phyloP scores from a whole-genome alignment of 225 moss, liverwort and hornwort species.

The Physcomitrellopsis africana region DNA sequence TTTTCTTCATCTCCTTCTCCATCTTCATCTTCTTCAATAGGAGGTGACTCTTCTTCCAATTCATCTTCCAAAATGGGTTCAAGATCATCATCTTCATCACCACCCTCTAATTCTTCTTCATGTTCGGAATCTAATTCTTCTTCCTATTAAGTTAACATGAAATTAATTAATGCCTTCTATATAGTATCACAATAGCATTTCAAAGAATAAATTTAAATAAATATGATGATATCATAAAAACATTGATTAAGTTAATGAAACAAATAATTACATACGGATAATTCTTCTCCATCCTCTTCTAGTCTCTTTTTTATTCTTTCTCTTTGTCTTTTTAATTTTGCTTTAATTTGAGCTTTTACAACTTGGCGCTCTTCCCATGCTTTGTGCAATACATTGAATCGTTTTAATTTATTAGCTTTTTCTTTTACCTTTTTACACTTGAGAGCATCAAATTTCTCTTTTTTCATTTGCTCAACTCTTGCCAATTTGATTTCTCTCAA shows the following conservation, averaged over 20 bases:
- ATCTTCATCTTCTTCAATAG: neutral
- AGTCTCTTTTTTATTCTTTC: constrained; percentile 47
- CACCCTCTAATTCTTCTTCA: accelerated
- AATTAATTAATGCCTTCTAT: neutral
- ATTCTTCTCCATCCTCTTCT: constrained; percentile 39
- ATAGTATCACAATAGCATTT: no score
- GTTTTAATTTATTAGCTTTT: constrained; percentile 37
- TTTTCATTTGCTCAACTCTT: constrained; percentile 48
- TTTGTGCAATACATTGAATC: constrained; percentile 55
- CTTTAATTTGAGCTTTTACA: constrained; percentile 23
- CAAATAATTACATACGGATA: neutral
- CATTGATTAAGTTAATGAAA: no score
- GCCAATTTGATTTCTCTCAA: constrained; percentile 52
- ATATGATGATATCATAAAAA: no score
- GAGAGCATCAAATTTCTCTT: constrained; percentile 40
- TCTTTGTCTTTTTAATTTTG: constrained; percentile 43
- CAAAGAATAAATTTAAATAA: no score
- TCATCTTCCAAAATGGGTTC: constrained; percentile 43
- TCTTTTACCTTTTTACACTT: constrained; percentile 47
- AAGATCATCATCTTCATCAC: constrained; percentile 38
- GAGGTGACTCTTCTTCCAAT: constrained; percentile 1
- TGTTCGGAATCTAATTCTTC: neutral
- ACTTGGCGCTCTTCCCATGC: constrained; percentile 44
- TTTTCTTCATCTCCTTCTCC: constrained; percentile 19
- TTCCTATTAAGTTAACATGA: constrained; percentile 15